Conservation (phyloP, 495 filamentous ascomycete species). For the Penicillium crystallinum region DNA sequence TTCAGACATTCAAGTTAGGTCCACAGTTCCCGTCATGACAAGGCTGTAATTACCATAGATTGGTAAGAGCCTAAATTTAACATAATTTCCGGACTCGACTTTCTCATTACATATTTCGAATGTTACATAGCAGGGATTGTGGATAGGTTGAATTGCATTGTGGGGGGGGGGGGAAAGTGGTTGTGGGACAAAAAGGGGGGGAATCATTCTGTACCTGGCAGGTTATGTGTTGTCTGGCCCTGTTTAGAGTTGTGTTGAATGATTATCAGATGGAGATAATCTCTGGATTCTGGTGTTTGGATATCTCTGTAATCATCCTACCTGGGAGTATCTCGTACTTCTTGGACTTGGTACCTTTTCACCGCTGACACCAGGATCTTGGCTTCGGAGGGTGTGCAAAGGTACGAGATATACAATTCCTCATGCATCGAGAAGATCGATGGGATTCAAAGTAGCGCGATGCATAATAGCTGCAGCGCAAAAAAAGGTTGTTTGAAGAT, state of each 20-base stretch:
- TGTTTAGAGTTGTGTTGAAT: background rate
- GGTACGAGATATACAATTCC: background rate
- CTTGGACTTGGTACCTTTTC: no score
- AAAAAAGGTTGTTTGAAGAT: background rate
- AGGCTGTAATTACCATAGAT: background rate
- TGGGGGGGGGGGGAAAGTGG: slow-evolving; percentile 1
- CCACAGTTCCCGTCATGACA: background rate
- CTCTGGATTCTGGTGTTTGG: background rate
- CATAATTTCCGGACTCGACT: background rate
- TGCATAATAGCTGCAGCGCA: background rate
- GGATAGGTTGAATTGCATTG: background rate
- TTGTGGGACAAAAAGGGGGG: background rate
- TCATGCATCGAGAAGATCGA: slow-evolving; percentile 2
- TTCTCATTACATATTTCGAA: background rate
- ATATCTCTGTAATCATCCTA: background rate
- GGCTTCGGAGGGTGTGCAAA: no score
- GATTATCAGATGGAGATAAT: background rate
- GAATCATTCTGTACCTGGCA: background rate
- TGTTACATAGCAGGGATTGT: background rate
- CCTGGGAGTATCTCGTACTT: background rate
- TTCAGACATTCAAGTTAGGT: background rate
- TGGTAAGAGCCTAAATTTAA: background rate
- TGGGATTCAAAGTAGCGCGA: background rate
- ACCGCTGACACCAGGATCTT: no score
- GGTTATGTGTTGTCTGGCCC: background rate